Conservation (phyloP, 345 rosid species). For the Brassica incana region DNA sequence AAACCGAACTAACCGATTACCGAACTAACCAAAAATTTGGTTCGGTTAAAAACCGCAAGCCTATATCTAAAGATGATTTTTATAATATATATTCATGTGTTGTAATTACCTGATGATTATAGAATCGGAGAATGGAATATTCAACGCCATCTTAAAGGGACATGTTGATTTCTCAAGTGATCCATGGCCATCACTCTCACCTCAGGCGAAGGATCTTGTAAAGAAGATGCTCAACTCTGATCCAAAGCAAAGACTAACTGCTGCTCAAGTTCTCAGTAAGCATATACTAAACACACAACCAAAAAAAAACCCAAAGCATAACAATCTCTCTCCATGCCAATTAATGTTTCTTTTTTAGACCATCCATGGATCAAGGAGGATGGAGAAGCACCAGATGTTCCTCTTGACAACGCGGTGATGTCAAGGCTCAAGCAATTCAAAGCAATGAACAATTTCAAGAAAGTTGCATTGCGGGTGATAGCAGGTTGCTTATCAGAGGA, state of each 20-base stretch:
- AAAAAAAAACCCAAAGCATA: not conserved
- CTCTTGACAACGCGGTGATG: constrained; percentile 78
- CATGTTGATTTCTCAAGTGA: constrained; percentile 58
- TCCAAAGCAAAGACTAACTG: constrained; percentile 60
- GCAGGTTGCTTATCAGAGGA: constrained; percentile 69
- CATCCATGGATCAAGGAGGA: constrained; percentile 84
- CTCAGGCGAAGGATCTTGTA: constrained; percentile 62
- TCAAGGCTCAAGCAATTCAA: constrained; percentile 75
- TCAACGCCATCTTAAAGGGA: constrained; percentile 58
- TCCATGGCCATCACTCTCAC: constrained; percentile 64
- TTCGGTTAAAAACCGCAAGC: no score
- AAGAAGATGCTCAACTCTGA: constrained; percentile 63
- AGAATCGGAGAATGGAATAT: constrained; percentile 65
- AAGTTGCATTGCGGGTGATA: constrained; percentile 73
- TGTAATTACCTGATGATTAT: constrained; percentile 15
- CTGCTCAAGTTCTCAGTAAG: constrained; percentile 59
- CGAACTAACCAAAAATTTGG: no score
- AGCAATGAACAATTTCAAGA: constrained; percentile 78
- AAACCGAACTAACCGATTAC: no score
- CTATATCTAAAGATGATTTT: not conserved
- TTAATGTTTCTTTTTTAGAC: constrained; percentile 28
- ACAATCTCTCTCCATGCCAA: not conserved
- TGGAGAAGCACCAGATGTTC: constrained; percentile 83
- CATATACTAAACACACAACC: constrained; percentile 12
- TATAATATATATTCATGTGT: not conserved